Evolutionary conservation across 1,284 basidiomycete species (phyloP), one percentile per base, ranked within the genome.

Genomic region (Hemileia vastatrix): DNA sequence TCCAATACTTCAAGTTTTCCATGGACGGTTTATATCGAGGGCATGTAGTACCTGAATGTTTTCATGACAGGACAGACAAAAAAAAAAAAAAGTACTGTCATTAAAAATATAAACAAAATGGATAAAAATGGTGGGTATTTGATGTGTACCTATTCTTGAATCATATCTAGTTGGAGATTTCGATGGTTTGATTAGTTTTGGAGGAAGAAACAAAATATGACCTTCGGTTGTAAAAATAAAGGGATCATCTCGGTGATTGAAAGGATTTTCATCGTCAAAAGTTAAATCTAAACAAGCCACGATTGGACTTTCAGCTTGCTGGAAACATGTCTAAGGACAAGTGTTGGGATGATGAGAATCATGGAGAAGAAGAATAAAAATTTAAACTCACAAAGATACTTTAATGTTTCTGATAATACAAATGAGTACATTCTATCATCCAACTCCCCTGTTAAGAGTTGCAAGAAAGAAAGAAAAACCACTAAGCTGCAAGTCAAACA

Each of bases 361-460:
- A 27, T 58, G 51, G 8, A 55, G 23, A 49, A 8, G 33, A 60
- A n/a, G 53, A 61, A 54, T 3, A 57, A 59, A 55, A 31, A 48
- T 27, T 54, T 31, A 15, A 23, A 52, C 79, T 44, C 65, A 87
- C 90, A 80, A 91, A 93, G 54, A 93, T 78, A 1, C 90, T 92
- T 78, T 92, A 91, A 2, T 23, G 51, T 51, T 55, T 71, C 70
- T 31, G 89, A 92, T 19, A 94, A 80, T 6, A 84, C 84, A 74
- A 94, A 94, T 1, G 88, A 91, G 76, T 94, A 90, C 91, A 94
- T 94, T 63, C 91, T 81, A 72, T 94, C 88, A 67, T 90, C 88
- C 21, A 82, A 82, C 70, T 83, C 47, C 6, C 60, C 60, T 63
- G 44, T 21, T 47, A 2, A 11, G n/a, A 11, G 23, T 18, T 15